These are phyloP conservation scores for Colletotrichum truncatum DNA, from an alignment of 2,329 filamentous ascomycete species.

Conservation along the genomic window DNA sequence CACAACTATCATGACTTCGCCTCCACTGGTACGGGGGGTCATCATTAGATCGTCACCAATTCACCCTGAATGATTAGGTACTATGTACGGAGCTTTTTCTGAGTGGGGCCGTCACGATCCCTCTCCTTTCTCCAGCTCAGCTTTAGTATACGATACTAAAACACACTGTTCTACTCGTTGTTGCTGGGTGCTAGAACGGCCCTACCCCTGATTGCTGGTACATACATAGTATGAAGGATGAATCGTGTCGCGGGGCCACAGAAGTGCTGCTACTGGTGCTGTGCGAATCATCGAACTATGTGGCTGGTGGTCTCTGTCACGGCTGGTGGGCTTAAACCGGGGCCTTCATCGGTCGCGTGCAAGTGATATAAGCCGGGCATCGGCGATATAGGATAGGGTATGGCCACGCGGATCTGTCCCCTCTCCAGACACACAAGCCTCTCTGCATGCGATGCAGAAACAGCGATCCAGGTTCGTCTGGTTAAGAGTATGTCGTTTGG, in stretches of 20 bases:
- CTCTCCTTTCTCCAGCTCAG: background rate
- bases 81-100: background rate
- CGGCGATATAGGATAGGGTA: background rate
- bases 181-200: too few relatives aligned
- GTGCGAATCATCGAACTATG: background rate
- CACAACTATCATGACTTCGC: too few relatives aligned
- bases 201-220: too few relatives aligned
- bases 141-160: background rate
- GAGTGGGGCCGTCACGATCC: background rate
- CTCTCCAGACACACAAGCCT: slow-evolving; percentile 14
- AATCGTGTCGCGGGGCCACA: too few relatives aligned
- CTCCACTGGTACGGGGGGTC: background rate
- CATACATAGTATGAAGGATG: too few relatives aligned
- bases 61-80: background rate
- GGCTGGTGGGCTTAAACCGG: background rate
- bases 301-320: background rate
- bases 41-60: background rate
- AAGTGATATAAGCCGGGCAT: background rate
- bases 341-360: background rate
- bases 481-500: background rate
- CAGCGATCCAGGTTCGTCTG: slow-evolving; percentile 16
- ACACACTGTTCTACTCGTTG: background rate
- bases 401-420: background rate
- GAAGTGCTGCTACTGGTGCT: too few relatives aligned
- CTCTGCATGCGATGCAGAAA: slow-evolving; percentile 16